Base-by-base conservation (phyloP, 805 yeast genomes). In the Candida dendrica region DNA sequence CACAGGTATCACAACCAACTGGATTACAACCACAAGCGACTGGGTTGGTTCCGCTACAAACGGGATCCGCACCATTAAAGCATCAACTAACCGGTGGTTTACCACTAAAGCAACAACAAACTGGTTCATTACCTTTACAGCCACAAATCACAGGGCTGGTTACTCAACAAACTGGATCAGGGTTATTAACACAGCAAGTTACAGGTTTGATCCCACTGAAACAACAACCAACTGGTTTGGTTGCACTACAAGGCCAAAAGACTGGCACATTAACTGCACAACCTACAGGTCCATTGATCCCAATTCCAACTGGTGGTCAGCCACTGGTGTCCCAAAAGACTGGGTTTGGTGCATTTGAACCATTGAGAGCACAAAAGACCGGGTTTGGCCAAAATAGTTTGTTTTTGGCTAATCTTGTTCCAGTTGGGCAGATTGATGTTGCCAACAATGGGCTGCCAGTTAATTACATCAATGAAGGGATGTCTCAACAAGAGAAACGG, bases 401-500 rank as follows among this genome's bases (percentile, higher is more conserved):
- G 38, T 58, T 64, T 26, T 56, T 64, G 41, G 36, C 59, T 55
- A 42, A 81, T 49, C 79, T 84, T 16, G 85, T 91, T 48, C 78
- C 91, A 34, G 81, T 83, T 52, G 88, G 84, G 53, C 96, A 29
- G n/a, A 26, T 20, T 37, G n/a, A 24, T 34, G 18, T 17, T 18
- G 17, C 10, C 32, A 34, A 31, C 47, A 56, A 10, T 57, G 52
- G 40, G 41, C 54, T n/a, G 58, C 50, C 29, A 52, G 60, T 30
- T 46, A 50, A 63, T n/a, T 58, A 62, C 36, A 60, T 55, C 26
- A 59, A 63, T 36, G 67, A 65, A 41, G 61, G 80, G 10, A 87
- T 90, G 47, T 77, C 95, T 33, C 77, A 81, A 50, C 89, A 87
- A 55, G 98, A 91, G 58, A 90, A 90, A 60, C 71, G 45, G 19